Conservation (phyloP, 1,139 yeast genomes). For the Blastobotrys malaysiensis region DNA sequence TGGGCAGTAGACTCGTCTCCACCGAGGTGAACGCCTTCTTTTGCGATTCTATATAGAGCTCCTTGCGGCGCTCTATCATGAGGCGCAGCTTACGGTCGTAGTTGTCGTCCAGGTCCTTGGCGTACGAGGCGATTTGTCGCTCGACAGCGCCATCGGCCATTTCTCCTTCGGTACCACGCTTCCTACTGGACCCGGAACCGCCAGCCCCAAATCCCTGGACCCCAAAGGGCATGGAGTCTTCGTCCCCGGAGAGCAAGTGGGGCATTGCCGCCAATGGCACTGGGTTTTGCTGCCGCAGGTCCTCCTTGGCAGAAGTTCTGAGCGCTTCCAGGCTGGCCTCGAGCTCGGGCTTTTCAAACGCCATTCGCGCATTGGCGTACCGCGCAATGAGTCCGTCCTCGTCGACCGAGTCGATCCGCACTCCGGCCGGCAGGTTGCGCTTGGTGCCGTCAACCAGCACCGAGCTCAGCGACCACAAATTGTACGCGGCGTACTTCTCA, state of each 20-base stretch:
- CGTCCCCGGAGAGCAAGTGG: not conserved
- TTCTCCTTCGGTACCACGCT: not conserved
- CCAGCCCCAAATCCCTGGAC: not conserved
- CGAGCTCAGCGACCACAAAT: slow-evolving; percentile 1
- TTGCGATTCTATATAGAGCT: not conserved
- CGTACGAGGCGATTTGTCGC: not conserved
- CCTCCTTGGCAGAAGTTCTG: not conserved
- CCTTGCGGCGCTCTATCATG: not conserved
- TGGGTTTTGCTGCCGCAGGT: not conserved
- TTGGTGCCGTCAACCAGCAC: not conserved
- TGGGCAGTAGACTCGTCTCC: not conserved
- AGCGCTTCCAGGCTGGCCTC: not conserved
- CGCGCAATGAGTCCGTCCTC: slow-evolving; percentile 2
- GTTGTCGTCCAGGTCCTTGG: not conserved
- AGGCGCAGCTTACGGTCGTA: not conserved
- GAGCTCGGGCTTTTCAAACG: not conserved
- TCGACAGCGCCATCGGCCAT: not conserved
- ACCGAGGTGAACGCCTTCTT: not conserved
- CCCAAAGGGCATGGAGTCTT: not conserved
- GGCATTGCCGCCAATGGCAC: not conserved
- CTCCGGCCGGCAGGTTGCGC: not conserved
- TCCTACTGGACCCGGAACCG: not conserved
- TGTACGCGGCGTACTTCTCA: not conserved
- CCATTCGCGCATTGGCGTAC: not conserved
- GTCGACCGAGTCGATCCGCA: not conserved